These are phyloP conservation scores for Jacaranda mimosifolia DNA, from an alignment of 257 asterid species.

Conservation along the genomic window DNA sequence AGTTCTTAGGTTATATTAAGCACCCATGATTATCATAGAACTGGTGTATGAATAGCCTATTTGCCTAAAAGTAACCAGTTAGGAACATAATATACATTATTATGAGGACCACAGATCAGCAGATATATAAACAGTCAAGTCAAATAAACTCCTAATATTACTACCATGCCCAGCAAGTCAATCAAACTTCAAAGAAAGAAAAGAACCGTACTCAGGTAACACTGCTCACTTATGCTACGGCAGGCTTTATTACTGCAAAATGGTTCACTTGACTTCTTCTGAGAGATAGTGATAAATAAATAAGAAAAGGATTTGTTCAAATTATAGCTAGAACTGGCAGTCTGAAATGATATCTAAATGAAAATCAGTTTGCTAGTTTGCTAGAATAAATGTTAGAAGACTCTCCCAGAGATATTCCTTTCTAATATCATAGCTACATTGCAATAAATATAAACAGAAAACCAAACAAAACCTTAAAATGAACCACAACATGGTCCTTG, in stretches of 20 bases:
- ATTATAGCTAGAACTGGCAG: neutral
- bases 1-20: constrained; percentile 62
- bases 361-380: neutral
- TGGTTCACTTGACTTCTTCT: constrained; percentile 18
- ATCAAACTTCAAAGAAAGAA: constrained; percentile 1
- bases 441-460: neutral
- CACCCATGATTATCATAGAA: constrained; percentile 28
- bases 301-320: neutral
- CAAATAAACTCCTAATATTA: constrained; percentile 6
- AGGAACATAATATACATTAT: constrained; percentile 6
- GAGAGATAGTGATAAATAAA: neutral
- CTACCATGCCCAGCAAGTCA: constrained; percentile 19
- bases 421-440: neutral
- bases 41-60: neutral
- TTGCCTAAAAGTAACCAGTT: neutral
- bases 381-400: constrained; percentile 7
- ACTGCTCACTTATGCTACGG: neutral
- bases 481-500: neutral
- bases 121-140: constrained; percentile 6
- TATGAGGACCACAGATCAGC: neutral
- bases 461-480: no score
- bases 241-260: constrained; percentile 14
- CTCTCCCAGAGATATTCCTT: neutral
- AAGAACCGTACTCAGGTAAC: constrained; percentile 11
- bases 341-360: constrained; percentile 6